Conservation (phyloP, 2,329 filamentous ascomycete species). For the Xylaria sp. region DNA sequence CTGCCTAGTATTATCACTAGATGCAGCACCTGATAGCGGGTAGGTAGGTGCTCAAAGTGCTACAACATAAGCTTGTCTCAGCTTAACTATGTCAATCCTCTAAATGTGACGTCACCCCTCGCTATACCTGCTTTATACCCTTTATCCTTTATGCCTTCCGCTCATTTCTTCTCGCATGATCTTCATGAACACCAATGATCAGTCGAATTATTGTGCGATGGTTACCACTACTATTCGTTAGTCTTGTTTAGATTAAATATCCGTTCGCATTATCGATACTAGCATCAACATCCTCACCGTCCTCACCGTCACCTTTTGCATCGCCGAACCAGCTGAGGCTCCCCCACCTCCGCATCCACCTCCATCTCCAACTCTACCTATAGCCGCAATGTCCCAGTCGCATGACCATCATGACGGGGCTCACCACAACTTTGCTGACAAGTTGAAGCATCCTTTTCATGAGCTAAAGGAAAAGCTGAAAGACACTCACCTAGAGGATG, state of each 20-base stretch:
- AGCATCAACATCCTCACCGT: not conserved
- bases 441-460: conserved; percentile 61
- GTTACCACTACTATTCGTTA: not conserved
- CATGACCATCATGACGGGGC: conserved; percentile 32
- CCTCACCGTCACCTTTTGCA: not conserved
- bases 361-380: not conserved
- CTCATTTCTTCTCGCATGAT: not conserved
- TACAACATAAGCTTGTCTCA: not conserved
- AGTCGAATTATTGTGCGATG: not conserved
- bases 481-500: conserved; percentile 65
- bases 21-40: not conserved
- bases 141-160: conserved; percentile 1
- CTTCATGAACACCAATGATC: not conserved
- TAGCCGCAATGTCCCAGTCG: conserved; percentile 39
- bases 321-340: not conserved
- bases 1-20: not conserved
- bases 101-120: conserved; percentile 20
- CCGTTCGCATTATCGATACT: not conserved
- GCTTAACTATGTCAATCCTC: not conserved
- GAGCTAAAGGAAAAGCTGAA: conserved; percentile 64
- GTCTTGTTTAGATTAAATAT: not conserved
- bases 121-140: not conserved
- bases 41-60: not conserved
- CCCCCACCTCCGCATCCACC: no score
- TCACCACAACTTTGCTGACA: conserved; percentile 55